Conservation (phyloP, 176 grass and related monocot species). For the Zoysia pacifica region DNA sequence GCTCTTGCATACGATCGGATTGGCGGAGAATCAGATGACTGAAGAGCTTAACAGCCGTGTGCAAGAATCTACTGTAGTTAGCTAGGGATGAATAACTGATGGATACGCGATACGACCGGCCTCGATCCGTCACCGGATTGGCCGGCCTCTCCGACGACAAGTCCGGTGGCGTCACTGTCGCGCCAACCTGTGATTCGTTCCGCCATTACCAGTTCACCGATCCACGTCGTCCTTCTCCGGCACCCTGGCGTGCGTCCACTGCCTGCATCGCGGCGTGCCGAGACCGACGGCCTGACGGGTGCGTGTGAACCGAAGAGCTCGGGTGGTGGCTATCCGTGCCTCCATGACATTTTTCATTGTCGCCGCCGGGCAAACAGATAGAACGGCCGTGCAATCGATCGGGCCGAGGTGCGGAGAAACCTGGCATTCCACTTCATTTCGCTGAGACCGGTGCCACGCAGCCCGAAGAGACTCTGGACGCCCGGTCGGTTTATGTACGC, state of each 20-base stretch:
- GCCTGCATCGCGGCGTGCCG: not conserved
- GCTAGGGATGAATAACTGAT: not conserved
- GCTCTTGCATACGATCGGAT: too few species aligned
- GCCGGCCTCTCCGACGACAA: not conserved
- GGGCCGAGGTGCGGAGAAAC: not conserved
- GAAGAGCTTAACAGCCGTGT: not conserved
- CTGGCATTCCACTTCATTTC: not conserved
- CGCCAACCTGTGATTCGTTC: conserved; percentile 22
- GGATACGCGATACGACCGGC: not conserved
- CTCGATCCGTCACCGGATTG: not conserved
- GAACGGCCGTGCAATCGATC: conserved; percentile 2
- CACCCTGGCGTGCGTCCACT: conserved; percentile 4
- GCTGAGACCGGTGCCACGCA: too few species aligned
- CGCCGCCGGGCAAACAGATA: conserved; percentile 30
- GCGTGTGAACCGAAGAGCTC: not conserved
- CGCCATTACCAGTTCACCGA: not conserved
- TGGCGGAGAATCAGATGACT: too few species aligned
- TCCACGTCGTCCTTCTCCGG: not conserved
- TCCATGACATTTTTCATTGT: too few species aligned
- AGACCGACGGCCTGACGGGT: conserved; percentile 24
- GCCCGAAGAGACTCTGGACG: not conserved
- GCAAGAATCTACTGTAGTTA: not conserved
- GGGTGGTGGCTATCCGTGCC: not conserved
- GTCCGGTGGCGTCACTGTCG: conserved; percentile 13
- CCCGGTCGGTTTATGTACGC: conserved; percentile 10